phyloP scores from a whole-genome alignment of 495 filamentous ascomycete species.

The Aspergillus campestris region DNA sequence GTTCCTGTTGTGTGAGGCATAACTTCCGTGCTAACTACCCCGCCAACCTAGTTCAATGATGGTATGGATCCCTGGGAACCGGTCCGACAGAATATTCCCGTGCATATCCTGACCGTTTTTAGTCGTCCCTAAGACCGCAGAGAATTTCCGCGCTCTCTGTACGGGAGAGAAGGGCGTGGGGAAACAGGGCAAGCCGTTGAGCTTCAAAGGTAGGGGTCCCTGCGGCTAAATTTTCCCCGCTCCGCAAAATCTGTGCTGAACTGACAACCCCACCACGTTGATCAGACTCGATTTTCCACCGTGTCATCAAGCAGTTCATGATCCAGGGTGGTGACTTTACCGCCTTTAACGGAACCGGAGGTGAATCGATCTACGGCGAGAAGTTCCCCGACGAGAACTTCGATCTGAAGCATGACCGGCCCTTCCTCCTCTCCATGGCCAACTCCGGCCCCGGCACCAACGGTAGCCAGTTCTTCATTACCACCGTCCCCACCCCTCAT shows the following conservation, averaged over 20 bases:
- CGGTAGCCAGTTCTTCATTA: slow-evolving; percentile 97
- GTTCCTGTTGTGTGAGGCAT: background rate
- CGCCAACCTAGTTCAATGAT: slow-evolving; percentile 58
- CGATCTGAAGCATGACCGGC: slow-evolving; percentile 82
- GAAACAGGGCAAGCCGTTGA: slow-evolving; percentile 75
- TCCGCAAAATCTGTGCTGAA: slow-evolving; percentile 2
- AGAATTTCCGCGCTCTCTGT: slow-evolving; percentile 94
- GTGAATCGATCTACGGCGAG: slow-evolving; percentile 95
- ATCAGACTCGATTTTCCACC: slow-evolving; percentile 75
- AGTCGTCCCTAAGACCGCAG: slow-evolving; percentile 85
- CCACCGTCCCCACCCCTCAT: slow-evolving; percentile 86
- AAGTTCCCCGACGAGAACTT: slow-evolving; percentile 99
- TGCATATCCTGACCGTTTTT: slow-evolving; percentile 13
- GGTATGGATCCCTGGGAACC: slow-evolving; percentile 28
- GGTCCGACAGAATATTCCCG: background rate
- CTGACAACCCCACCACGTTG: background rate
- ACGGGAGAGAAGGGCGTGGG: slow-evolving; percentile 87
- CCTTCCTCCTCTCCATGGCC: slow-evolving; percentile 94
- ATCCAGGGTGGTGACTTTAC: slow-evolving; percentile 99
- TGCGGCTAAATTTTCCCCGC: background rate
- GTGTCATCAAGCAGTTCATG: slow-evolving; percentile 99
- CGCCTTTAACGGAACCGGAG: slow-evolving; percentile 87
- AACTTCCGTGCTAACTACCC: slow-evolving; percentile 7
- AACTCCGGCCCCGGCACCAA: slow-evolving; percentile 94
- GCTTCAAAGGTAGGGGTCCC: slow-evolving; percentile 44